Evolutionary conservation across 169 alveolate genomes (phyloP).

Genomic region (Ichthyophthirius multifiliis): DNA sequence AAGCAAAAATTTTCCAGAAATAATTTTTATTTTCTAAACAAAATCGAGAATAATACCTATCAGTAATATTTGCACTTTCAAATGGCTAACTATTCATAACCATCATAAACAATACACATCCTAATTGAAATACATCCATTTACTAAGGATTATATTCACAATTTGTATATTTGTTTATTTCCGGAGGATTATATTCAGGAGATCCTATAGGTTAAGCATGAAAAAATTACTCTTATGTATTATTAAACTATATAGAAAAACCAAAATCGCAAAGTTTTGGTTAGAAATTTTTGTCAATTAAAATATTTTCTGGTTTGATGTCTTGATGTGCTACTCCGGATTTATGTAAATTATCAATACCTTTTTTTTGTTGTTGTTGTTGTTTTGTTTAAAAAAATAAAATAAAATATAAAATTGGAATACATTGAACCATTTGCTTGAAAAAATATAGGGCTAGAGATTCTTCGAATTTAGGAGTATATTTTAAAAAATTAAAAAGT

Average conservation of each 20-base stretch:
- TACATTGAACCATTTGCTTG: constrained; percentile 32
- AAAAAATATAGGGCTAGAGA: constrained; percentile 44
- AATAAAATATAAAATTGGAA: no score
- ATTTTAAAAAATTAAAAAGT: constrained; percentile 46
- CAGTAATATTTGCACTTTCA: constrained; percentile 33
- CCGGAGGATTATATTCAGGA: constrained; percentile 73
- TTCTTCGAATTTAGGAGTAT: constrained; percentile 48
- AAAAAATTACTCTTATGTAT: constrained; percentile 6
- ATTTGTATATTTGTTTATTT: constrained; percentile 20
- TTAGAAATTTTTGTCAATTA: constrained; percentile 36
- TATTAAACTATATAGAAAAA: constrained; percentile 23
- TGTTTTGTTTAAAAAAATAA: no score
- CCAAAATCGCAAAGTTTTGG: constrained; percentile 60
- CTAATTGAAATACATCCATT: constrained; percentile 68
- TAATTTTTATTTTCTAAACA: constrained; percentile 2
- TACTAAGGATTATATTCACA: constrained; percentile 48
- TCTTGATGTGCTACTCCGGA: constrained; percentile 52
- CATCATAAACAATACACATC: constrained; percentile 61
- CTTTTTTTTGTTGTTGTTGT: no score
- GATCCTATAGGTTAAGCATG: constrained; percentile 43
- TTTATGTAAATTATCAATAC: constrained; percentile 42
- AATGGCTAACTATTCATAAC: constrained; percentile 65
- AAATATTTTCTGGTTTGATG: constrained; percentile 56
- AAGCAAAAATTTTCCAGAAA: constrained; percentile 36
- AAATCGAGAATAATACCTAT: constrained; percentile 41